Conservation (phyloP, 208 protist genomes). For the Strigomonas oncopelti region DNA sequence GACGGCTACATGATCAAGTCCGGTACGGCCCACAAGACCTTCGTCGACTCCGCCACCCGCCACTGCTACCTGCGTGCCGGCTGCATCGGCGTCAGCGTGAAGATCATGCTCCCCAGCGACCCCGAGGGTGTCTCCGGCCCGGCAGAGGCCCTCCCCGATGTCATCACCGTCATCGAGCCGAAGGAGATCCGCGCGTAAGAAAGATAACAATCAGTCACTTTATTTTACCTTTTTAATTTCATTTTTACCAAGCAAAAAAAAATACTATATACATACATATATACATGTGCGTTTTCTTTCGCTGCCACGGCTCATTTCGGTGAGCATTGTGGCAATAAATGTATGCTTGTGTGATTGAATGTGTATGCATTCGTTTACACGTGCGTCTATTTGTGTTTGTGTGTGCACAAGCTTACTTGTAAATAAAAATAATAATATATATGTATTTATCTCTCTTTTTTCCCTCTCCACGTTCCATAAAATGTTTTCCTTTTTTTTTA, state of each 20-base stretch:
- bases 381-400: too few species aligned
- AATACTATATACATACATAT: slow-evolving; percentile 6
- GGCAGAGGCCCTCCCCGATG: slow-evolving; percentile 68
- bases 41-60: slow-evolving; percentile 94
- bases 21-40: slow-evolving; percentile 90
- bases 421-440: too few species aligned
- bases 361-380: too few species aligned
- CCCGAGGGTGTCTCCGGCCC: slow-evolving; percentile 56
- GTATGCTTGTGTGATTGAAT: too few species aligned
- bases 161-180: slow-evolving; percentile 77
- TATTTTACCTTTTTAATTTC: slow-evolving; percentile 29
- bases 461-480: too few species aligned
- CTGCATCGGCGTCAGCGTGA: slow-evolving; percentile 98
- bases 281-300: too few species aligned
- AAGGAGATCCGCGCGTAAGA: slow-evolving; percentile 37
- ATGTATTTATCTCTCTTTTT: too few species aligned
- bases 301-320: background rate
- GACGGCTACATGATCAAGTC: slow-evolving; percentile 99
- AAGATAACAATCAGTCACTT: slow-evolving; percentile 13
- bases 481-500: too few species aligned
- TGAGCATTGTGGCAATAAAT: background rate
- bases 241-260: slow-evolving; percentile 13
- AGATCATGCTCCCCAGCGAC: slow-evolving; percentile 98
- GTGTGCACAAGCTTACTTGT: too few species aligned
- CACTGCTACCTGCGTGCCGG: slow-evolving; percentile 98